Evolutionary conservation across 345 rosid species (phyloP), one percentile per base, ranked within the genome.

Genomic region (Zanthoxylum bungeanum): DNA sequence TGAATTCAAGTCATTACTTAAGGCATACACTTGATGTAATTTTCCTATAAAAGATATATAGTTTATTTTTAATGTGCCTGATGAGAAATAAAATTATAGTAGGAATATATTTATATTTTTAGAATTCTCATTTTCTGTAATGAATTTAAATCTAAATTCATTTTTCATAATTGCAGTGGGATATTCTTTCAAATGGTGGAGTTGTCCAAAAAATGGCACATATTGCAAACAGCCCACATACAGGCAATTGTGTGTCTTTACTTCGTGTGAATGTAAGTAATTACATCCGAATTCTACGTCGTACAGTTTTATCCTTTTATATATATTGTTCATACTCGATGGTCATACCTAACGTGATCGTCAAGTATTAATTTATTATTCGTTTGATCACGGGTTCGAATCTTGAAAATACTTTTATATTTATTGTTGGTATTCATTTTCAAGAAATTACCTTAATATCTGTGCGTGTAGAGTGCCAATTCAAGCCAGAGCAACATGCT

Each of bases 181-280:
- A 96, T 80, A 89, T 93, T 77, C 85, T 93, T 44, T 85, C 92
- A 11, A 82, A 68, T 66, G 89, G 88, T 19, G 95, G 91, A 51
- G 70, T 58, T 52, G 88, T 88, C 34, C 86, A 88, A 64, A 93
- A 89, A 85, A 82, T 96, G 83, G 79, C 92, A n/a, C 89, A 91
- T 56, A 88, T 96, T 51, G 86, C 90, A 8, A 96, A 87, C 80
- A 98, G 97, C 24, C 80, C 87, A 60, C 95, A 93, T 40, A 82
- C 83, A 5, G 93, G 97, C 80, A 93, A 93, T 75, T 84, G 90
- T 63, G 98, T 89, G 14, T 81, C 97, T 37, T 77, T 96, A 19
- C 91, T 91, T 39, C 83, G 85, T 53, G 99, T 96, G 52, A 84
- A 80, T 76, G 89, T 77, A 79, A 83, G 92, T 2, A 17, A 27